These are phyloP conservation scores for Monosporascus ibericus DNA, from an alignment of 2,329 filamentous ascomycete genomes.

Conservation along the genomic window DNA sequence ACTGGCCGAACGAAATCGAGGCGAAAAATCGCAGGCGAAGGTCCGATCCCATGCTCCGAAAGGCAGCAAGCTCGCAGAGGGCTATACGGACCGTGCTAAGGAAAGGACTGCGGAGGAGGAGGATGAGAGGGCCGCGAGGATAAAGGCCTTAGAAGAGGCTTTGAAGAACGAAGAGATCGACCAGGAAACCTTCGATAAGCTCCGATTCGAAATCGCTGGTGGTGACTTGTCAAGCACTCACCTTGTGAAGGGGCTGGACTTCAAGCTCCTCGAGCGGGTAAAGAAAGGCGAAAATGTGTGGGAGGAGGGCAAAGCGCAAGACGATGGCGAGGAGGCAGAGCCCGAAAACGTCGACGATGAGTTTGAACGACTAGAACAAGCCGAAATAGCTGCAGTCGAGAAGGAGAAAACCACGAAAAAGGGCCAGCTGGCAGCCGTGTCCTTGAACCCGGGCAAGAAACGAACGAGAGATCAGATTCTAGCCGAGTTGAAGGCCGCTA, in stretches of 20 bases:
- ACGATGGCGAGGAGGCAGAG: slow-evolving; percentile 24
- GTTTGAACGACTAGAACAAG: slow-evolving; percentile 51
- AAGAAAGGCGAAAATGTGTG: slow-evolving; percentile 64
- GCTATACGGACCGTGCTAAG: slow-evolving; percentile 79
- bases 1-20: slow-evolving; percentile 64
- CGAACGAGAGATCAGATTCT: slow-evolving; percentile 60
- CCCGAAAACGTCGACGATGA: slow-evolving; percentile 58
- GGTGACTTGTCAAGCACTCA: slow-evolving; percentile 78
- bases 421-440: slow-evolving; percentile 51
- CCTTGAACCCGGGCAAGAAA: slow-evolving; percentile 51
- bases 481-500: slow-evolving; percentile 58
- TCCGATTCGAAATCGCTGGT: slow-evolving; percentile 72
- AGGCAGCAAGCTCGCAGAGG: slow-evolving; percentile 70
- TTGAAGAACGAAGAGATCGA: slow-evolving; percentile 83
- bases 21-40: slow-evolving; percentile 57
- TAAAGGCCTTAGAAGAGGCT: slow-evolving; percentile 75
- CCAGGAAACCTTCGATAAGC: slow-evolving; percentile 66
- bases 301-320: slow-evolving; percentile 25
- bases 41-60: slow-evolving; percentile 76
- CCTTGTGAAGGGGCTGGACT: slow-evolving; percentile 87
- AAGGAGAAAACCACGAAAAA: slow-evolving; percentile 53
- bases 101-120: slow-evolving; percentile 49
- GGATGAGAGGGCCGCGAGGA: slow-evolving; percentile 53
- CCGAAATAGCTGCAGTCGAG: slow-evolving; percentile 46
- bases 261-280: slow-evolving; percentile 67